Evolutionary conservation across 192 early-diverging fungal genomes (phyloP).

Genomic region (Backusella tarrabulga): DNA sequence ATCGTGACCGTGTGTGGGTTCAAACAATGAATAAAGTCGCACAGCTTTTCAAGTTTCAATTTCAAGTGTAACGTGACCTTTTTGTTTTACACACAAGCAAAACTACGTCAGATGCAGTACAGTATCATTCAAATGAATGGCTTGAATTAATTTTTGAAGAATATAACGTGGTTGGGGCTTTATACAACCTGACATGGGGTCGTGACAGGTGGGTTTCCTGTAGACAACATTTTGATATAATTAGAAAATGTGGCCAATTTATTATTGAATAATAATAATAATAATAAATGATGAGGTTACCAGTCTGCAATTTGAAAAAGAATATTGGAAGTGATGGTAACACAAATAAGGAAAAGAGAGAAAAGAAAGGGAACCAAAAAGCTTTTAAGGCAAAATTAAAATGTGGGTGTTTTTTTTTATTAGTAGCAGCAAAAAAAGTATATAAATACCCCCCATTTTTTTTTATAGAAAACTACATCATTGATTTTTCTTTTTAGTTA

Average conservation of each 20-base stretch:
- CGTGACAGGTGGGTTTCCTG: background rate
- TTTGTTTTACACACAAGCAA: background rate
- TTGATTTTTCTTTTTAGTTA: background rate
- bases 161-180: background rate
- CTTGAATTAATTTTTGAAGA: background rate
- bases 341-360: background rate
- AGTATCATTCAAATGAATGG: background rate
- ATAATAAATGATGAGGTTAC: background rate
- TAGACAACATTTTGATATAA: background rate
- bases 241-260: background rate
- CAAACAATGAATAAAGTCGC: background rate
- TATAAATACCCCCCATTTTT: background rate
- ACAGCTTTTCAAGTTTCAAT: background rate
- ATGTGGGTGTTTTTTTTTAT: background rate
- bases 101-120: background rate
- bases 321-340: background rate
- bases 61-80: background rate
- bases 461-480: background rate
- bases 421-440: background rate
- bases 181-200: background rate
- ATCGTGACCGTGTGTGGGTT: background rate
- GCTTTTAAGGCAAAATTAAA: constrained; percentile 7
- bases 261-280: background rate
- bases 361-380: background rate
- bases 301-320: background rate